Evolutionary conservation across 1,284 basidiomycete species (phyloP), one percentile per base, ranked within the genome.

Genomic region (Fomitopsis schrenkii): DNA sequence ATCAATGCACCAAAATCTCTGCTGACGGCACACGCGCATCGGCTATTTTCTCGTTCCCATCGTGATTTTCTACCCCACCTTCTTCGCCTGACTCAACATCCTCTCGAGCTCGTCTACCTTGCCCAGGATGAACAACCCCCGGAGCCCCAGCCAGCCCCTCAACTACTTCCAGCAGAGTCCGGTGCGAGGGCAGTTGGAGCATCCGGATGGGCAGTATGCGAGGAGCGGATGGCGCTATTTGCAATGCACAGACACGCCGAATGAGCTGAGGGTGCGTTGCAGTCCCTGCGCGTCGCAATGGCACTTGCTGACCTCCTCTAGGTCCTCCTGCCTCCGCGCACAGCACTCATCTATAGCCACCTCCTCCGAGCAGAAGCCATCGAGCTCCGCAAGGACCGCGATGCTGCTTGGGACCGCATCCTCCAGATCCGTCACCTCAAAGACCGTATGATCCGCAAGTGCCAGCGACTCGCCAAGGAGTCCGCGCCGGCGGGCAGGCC

Each of bases 381-480:
- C 30, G 87, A 89, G 69, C 80, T 90, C 26, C 76, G 77, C 46
- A 86, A 83, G 71, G 82, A 82, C 63, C 75, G 75, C 5, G 68
- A 75, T 36, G 78, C 85, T 19, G 81, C 82, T 62, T 88, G 86
- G 85, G 82, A 86, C 57, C 82, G 82, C 62, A 80, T 91, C 66
- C 76, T 89, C 63, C 80, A 88, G 68, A 87, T 91, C 56, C 87
- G 88, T 19, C 87, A 84, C 66, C 79, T 91, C 67, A 90, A 90
- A 75, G 89, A 90, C 70, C 81, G 88, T 58, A 89, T 91, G 87
- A 83, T 90, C 64, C 86, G 87, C 72, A 90, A 90, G 68, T 89
- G 86, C 71, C 84, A 85, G 65, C 82, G 84, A 63, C 75, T 90
- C 54, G 72, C 72, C 72, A 82, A 71, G 64, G 68, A 71, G 55